Conservation (phyloP, 73 alveolate species). For the Breviolum minutum region DNA sequence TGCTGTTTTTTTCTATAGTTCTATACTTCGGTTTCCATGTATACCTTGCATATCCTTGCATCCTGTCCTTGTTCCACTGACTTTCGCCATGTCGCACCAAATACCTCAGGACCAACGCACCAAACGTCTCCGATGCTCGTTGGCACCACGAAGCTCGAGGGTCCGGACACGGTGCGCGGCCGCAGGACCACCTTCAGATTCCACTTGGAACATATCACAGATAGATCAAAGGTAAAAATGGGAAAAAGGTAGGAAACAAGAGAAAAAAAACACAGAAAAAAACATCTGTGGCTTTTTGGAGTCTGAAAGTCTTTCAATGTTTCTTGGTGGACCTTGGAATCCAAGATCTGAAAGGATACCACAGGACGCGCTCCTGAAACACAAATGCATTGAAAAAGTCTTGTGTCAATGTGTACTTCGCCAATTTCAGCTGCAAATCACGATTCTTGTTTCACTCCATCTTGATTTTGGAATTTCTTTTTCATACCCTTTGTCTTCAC, state of each 20-base stretch:
- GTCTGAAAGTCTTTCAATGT: too few species aligned
- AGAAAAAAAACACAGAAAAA: too few species aligned
- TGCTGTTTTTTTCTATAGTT: background rate
- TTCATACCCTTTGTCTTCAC: background rate
- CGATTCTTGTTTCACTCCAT: too few species aligned
- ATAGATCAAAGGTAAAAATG: background rate
- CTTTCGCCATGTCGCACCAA: conserved; percentile 84
- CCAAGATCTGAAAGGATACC: conserved; percentile 71
- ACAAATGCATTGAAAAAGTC: background rate
- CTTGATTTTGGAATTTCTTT: background rate
- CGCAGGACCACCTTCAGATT: conserved; percentile 31
- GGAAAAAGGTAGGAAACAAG: too few species aligned
- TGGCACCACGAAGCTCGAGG: background rate
- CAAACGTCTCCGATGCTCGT: background rate
- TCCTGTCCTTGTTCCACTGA: conserved; percentile 87
- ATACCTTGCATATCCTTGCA: background rate
- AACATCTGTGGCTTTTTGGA: too few species aligned
- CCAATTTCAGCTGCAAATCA: too few species aligned
- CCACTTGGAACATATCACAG: background rate
- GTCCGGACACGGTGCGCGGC: conserved; percentile 40
- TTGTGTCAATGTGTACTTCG: background rate
- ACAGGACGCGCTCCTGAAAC: background rate
- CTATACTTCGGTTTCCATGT: background rate
- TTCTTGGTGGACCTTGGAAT: background rate
- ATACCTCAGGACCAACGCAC: background rate